Percentiles rank a stretch among this genome's conserved stretches.
phyloP scores from a whole-genome alignment of 441 rosid genomes.

The Syzygium syzygioides region DNA sequence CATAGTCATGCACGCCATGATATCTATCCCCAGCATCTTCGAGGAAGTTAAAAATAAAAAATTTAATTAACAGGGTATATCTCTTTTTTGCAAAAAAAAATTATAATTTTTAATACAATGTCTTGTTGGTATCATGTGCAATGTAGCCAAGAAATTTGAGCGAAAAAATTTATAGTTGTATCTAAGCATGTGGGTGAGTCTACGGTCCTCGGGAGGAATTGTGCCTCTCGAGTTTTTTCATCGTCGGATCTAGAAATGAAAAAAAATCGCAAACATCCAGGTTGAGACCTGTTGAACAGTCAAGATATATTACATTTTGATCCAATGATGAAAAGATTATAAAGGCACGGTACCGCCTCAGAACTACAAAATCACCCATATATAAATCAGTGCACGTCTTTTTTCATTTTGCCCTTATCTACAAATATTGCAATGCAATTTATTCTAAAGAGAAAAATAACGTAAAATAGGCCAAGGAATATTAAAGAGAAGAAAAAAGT shows the following conservation, averaged over 20 bases:
- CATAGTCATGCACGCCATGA: background rate
- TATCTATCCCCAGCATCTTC: background rate
- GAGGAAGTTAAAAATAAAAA: background rate
- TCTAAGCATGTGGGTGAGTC: background rate
- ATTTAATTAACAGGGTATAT: background rate
- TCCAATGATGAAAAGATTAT: background rate
- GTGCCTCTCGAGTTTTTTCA: background rate
- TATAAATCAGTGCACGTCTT: background rate
- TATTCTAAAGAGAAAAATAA: background rate
- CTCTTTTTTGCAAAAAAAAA: no score
- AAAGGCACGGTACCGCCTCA: fast-evolving
- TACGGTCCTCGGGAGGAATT: background rate
- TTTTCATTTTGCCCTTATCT: background rate
- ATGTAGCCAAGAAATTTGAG: background rate
- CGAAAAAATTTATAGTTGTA: background rate
- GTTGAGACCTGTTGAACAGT: background rate
- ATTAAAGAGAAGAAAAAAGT: background rate
- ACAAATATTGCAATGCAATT: background rate
- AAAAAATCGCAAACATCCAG: background rate
- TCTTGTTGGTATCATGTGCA: background rate
- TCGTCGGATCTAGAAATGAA: background rate
- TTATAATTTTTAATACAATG: background rate
- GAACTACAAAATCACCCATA: background rate
- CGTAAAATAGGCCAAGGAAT: background rate
- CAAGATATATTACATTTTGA: background rate